Evolutionary conservation across 2,329 filamentous ascomycete species (phyloP), one percentile per base, ranked within the genome.

Genomic region (Trichoderma hamatum): DNA sequence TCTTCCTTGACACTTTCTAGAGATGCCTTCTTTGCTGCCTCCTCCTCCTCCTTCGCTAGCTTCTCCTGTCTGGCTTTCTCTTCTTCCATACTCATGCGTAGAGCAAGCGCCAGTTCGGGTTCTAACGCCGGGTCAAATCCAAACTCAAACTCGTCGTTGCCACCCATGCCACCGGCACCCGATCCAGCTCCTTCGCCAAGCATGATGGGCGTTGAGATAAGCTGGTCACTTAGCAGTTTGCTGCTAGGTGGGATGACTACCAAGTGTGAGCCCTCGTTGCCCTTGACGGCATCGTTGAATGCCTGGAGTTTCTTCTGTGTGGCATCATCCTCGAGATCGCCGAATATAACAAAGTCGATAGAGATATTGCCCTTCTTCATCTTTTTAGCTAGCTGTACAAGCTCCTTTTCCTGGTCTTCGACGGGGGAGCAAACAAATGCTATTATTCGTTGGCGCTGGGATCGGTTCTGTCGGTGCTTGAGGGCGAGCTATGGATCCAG

Each of bases 301-400:
- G 92, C 91, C 77, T 93, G 90, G 66, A 99, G 89, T 84, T 98
- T 98, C 82, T 96, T 95, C 79, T 92, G 89, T 67, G 92, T 92
- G 72, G 91, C 93, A 73, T 97, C 93, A 74, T 94, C 92, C 73
- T 96, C 93, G 65, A 97, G 87, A 75, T 99, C 95, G 74, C 96
- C 96, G 76, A 99, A 99, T 58, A 95, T 89, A 71, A 99, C 88
- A 77, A 99, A 95, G 80, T 99, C 96, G 77, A 99, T 92, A 71
- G 90, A 92, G 70, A 97, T 92, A 77, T 92, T 95, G 81, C 91
- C 92, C 87, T 99, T 99, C 89, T 98, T 98, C 94, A 98, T 96
- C 84, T 96, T 96, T 85, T 96, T 97, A 55, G 96, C 94, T 34
- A 99, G 87, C 78, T 93, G 92, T 71, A 94, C 88, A 62, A 99